Evolutionary conservation across 176 grass and related monocot species (phyloP).

Genomic region (Ampelocalamus luodianensis): DNA sequence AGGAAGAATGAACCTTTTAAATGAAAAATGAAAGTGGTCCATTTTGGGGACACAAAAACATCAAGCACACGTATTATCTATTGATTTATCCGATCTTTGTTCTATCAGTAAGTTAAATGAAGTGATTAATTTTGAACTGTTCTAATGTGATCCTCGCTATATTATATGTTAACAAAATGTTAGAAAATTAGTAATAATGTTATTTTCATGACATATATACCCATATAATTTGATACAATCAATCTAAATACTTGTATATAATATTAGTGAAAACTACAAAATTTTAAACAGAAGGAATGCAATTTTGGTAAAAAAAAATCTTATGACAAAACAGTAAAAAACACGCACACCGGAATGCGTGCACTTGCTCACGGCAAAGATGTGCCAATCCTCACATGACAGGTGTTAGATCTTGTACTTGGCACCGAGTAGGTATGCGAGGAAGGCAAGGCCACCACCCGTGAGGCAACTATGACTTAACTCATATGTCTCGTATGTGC

Average conservation of each 20-base stretch:
- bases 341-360: background rate
- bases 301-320: too few species aligned
- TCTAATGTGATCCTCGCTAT: background rate
- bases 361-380: background rate
- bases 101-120: background rate
- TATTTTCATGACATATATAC: background rate
- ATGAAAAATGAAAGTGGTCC: background rate
- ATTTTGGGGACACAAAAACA: background rate
- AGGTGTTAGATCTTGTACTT: background rate
- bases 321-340: background rate
- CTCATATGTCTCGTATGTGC: background rate
- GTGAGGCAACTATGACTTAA: constrained; percentile 14
- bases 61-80: background rate
- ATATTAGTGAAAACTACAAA: too few species aligned
- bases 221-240: background rate
- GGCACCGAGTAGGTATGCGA: background rate
- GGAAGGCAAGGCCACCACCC: background rate
- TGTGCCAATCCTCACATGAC: background rate
- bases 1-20: background rate
- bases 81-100: background rate
- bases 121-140: too few species aligned
- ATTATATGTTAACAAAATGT: background rate
- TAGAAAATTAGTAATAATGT: background rate
- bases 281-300: too few species aligned
- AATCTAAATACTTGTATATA: background rate